A percentile compares a stretch with the other conserved stretches of the same genome.
Conservation (phyloP, 2,329 filamentous ascomycete genomes). For the Nemania diffusa region DNA sequence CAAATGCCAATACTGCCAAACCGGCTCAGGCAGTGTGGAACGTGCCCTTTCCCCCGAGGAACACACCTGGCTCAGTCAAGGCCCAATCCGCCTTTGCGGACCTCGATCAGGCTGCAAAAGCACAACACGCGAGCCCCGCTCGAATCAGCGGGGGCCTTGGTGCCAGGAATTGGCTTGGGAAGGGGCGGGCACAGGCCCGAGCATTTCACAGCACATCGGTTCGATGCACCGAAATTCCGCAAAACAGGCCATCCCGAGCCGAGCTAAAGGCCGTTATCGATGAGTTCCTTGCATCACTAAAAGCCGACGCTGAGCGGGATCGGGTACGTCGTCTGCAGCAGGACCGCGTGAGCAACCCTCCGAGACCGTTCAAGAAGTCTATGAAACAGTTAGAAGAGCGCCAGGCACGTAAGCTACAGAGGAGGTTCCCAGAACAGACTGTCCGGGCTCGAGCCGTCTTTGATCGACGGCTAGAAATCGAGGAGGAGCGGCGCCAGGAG, state of each 20-base stretch:
- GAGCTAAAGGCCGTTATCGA: conserved; percentile 36
- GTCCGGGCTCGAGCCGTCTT: conserved; percentile 22
- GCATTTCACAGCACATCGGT: conserved; percentile 22
- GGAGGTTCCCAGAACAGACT: conserved; percentile 27
- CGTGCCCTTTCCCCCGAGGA: neutral
- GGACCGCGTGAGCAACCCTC: conserved; percentile 24
- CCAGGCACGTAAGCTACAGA: conserved; percentile 12
- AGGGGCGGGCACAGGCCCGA: conserved; percentile 11
- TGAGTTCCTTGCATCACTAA: conserved; percentile 36
- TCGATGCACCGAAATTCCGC: neutral
- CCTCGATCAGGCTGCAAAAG: conserved; percentile 32
- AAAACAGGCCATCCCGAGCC: neutral
- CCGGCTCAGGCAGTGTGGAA: neutral
- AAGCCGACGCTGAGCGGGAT: conserved; percentile 25
- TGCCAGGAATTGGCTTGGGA: neutral
- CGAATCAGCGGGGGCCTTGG: conserved; percentile 1
- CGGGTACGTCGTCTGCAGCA: conserved; percentile 30
- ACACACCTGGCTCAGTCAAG: neutral
- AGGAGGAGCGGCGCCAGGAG: conserved; percentile 8
- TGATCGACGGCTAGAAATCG: conserved; percentile 22
- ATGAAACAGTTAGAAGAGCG: conserved; percentile 3
- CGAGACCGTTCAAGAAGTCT: conserved; percentile 9
- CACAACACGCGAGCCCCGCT: conserved; percentile 6
- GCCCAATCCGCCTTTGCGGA: conserved; percentile 21
- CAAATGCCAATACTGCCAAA: neutral